Evolutionary conservation across 805 yeast species (phyloP).

Genomic region (Brettanomyces naardenensis): DNA sequence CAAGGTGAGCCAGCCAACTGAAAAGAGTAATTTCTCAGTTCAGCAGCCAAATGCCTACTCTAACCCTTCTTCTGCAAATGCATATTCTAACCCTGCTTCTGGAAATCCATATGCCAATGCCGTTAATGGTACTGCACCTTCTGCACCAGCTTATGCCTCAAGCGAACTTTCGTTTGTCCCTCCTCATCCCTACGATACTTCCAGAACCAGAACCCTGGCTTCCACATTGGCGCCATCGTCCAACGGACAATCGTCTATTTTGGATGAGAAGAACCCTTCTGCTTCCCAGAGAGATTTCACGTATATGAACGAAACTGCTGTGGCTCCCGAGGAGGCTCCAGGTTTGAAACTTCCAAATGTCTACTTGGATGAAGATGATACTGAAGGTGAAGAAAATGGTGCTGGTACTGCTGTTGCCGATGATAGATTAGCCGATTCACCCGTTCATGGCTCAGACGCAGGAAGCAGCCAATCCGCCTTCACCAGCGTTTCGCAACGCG

Average conservation of each 20-base stretch:
- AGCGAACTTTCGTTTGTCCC: conserved; percentile 2
- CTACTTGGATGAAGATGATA: conserved; percentile 2
- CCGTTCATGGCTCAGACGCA: conserved; percentile 6
- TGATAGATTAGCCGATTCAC: background rate
- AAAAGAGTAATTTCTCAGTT: background rate
- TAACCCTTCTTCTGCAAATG: too few relatives aligned
- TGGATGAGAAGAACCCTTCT: background rate
- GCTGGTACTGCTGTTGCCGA: background rate
- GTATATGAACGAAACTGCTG: conserved; percentile 2
- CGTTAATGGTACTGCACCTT: background rate
- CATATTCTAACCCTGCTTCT: background rate
- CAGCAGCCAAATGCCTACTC: background rate
- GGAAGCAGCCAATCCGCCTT: conserved; percentile 47
- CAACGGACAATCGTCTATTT: background rate
- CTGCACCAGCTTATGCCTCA: background rate
- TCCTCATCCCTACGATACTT: background rate
- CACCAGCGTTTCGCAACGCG: conserved; percentile 67
- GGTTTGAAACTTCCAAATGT: conserved; percentile 4
- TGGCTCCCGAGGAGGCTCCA: background rate
- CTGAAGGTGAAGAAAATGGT: background rate
- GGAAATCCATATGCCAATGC: background rate
- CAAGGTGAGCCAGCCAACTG: background rate
- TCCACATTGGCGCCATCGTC: too few relatives aligned
- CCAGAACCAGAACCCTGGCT: background rate
- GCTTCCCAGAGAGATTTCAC: conserved; percentile 1